A percentile compares a stretch with the other conserved stretches of the same genome.
Evolutionary conservation across 1,139 yeast species (phyloP).

Genomic region (Candida glucosophila): DNA sequence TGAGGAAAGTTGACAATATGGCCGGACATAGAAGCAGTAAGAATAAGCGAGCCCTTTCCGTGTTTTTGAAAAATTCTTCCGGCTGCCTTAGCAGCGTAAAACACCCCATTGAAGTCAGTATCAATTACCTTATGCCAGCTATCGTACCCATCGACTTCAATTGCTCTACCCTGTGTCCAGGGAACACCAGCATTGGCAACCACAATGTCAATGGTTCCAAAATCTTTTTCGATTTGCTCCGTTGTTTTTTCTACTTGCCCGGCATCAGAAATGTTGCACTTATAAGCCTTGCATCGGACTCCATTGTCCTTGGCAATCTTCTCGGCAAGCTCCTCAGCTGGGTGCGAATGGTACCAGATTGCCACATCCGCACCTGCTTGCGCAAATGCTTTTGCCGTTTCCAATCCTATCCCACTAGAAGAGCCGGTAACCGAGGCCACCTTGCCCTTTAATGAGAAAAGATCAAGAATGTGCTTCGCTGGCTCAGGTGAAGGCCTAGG

Average conservation of each 20-base stretch:
- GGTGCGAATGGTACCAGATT: slow-evolving; percentile 55
- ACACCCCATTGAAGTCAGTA: slow-evolving; percentile 68
- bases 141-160: slow-evolving; percentile 47
- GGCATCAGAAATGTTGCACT: slow-evolving; percentile 57
- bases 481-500: slow-evolving; percentile 22
- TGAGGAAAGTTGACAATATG: slow-evolving; percentile 78
- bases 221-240: slow-evolving; percentile 54
- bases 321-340: slow-evolving; percentile 53
- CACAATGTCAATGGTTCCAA: slow-evolving; percentile 70
- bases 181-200: slow-evolving; percentile 92
- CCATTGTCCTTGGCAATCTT: slow-evolving; percentile 53
- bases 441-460: slow-evolving; percentile 69
- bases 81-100: slow-evolving; percentile 61
- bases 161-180: slow-evolving; percentile 67
- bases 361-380: slow-evolving; percentile 91
- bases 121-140: slow-evolving; percentile 61
- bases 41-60: slow-evolving; percentile 61
- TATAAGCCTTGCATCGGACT: slow-evolving; percentile 62
- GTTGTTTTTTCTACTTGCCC: slow-evolving; percentile 52
- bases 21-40: slow-evolving; percentile 84
- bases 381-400: slow-evolving; percentile 78
- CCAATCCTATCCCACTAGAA: slow-evolving; percentile 77
- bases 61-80: slow-evolving; percentile 67
- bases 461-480: slow-evolving; percentile 28
- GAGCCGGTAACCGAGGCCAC: slow-evolving; percentile 85